These are phyloP conservation scores for Choanephora cucurbitarum DNA, from an alignment of 371 early-diverging fungal species.

Conservation along the genomic window DNA sequence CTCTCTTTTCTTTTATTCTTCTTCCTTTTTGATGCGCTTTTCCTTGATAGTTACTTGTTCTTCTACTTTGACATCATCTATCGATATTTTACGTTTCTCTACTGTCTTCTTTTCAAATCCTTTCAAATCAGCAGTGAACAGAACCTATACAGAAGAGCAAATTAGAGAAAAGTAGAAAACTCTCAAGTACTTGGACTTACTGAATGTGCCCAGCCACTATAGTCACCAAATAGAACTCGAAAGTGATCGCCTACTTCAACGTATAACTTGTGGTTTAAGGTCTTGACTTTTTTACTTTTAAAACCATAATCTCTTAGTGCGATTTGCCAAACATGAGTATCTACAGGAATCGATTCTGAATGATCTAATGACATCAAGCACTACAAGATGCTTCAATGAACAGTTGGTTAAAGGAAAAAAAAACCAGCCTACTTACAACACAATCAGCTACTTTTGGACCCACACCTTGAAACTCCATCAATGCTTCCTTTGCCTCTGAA, in stretches of 20 bases:
- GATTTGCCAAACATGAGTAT: conserved; percentile 94
- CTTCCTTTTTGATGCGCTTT: background rate
- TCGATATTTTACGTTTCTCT: conserved; percentile 3
- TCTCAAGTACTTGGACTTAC: conserved; percentile 39
- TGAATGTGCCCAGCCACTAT: conserved; percentile 94
- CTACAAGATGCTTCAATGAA: too few species aligned
- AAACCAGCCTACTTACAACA: conserved; percentile 57
- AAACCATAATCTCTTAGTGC: conserved; percentile 81
- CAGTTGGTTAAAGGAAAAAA: too few species aligned
- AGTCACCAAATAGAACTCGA: conserved; percentile 75
- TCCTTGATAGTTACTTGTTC: background rate
- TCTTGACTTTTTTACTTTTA: conserved; percentile 50
- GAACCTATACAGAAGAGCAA: conserved; percentile 25
- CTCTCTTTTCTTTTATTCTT: too few species aligned
- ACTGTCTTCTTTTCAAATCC: conserved; percentile 22
- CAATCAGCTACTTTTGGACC: conserved; percentile 98
- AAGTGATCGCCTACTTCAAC: conserved; percentile 76
- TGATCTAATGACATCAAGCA: conserved; percentile 84
- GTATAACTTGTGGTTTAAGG: conserved; percentile 70
- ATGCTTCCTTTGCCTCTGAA: conserved; percentile 58
- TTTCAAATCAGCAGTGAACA: conserved; percentile 60
- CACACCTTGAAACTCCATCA: conserved; percentile 75
- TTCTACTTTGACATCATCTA: background rate
- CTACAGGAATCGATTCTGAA: conserved; percentile 87
- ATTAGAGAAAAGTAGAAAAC: background rate